Evolutionary conservation across 208 protist species (phyloP).

Genomic region (Trichomonas gallinae): DNA sequence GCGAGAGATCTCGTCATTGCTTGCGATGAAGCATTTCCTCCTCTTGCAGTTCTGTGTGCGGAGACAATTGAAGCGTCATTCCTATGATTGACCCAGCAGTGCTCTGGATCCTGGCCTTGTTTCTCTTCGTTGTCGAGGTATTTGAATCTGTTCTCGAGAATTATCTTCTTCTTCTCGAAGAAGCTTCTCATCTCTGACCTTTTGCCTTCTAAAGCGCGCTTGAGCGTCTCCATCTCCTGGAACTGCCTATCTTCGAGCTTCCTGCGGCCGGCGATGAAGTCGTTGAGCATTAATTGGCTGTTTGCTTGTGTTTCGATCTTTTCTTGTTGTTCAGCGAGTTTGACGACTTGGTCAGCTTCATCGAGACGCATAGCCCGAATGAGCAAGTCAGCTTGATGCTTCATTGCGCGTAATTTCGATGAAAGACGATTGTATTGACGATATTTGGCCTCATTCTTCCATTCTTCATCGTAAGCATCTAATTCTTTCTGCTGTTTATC

Average conservation of each 20-base stretch:
- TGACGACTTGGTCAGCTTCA: neutral
- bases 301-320: neutral
- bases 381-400: neutral
- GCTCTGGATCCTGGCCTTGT: neutral
- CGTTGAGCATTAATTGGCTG: neutral
- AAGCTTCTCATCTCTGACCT: neutral
- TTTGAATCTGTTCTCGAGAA: neutral
- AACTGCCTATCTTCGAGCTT: neutral
- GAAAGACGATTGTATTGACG: neutral
- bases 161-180: neutral
- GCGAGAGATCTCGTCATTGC: neutral
- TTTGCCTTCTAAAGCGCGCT: neutral
- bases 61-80: neutral
- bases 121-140: neutral
- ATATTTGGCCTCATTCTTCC: neutral
- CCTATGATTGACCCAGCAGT: neutral
- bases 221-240: neutral
- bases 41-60: neutral
- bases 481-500: neutral
- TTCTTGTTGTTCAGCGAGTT: neutral
- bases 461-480: neutral
- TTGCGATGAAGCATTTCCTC: neutral
- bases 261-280: neutral
- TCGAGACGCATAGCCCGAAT: neutral
- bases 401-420: neutral